Conservation (phyloP, 306 rosid genomes). For the Myrica gale region DNA sequence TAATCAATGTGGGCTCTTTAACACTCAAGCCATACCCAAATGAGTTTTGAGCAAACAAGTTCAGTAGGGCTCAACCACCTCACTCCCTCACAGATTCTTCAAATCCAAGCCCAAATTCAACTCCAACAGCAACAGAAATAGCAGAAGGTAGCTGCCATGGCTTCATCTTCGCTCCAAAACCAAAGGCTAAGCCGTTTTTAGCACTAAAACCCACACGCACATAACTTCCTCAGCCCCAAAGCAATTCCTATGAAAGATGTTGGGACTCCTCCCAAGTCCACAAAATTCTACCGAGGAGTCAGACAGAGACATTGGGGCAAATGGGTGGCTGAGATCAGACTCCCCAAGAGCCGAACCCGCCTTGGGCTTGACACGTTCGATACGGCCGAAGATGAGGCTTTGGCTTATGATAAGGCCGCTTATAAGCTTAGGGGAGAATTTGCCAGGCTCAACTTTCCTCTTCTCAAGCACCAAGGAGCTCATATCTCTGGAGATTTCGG, state of each 20-base stretch:
- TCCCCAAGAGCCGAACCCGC: conserved; percentile 82
- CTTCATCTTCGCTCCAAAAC: conserved; percentile 28
- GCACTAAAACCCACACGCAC: conserved; percentile 18
- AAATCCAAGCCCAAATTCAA: conserved; percentile 68
- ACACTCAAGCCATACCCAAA: conserved; percentile 17
- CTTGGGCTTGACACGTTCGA: conserved; percentile 98
- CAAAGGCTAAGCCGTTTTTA: conserved; percentile 17
- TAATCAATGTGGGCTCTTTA: too few species aligned
- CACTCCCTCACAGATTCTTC: conserved; percentile 70
- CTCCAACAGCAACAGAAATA: conserved; percentile 39
- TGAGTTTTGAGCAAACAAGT: conserved; percentile 37
- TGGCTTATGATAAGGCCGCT: conserved; percentile 89
- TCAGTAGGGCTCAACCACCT: conserved; percentile 68
- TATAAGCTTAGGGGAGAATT: conserved; percentile 83
- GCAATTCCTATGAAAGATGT: conserved; percentile 61
- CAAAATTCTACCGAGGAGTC: conserved; percentile 80
- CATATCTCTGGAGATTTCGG: conserved; percentile 52
- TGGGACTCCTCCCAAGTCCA: conserved; percentile 41
- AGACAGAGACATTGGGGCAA: conserved; percentile 96
- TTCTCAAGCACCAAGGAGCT: conserved; percentile 47
- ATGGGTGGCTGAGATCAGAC: conserved; percentile 97
- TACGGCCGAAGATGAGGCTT: conserved; percentile 82
- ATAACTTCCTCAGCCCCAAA: conserved; percentile 43
- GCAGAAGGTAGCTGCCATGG: conserved; percentile 17
- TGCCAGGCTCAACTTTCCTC: conserved; percentile 81